phyloP scores from a whole-genome alignment of 768 basidiomycete genomes.

The Tulasnella sp. region DNA sequence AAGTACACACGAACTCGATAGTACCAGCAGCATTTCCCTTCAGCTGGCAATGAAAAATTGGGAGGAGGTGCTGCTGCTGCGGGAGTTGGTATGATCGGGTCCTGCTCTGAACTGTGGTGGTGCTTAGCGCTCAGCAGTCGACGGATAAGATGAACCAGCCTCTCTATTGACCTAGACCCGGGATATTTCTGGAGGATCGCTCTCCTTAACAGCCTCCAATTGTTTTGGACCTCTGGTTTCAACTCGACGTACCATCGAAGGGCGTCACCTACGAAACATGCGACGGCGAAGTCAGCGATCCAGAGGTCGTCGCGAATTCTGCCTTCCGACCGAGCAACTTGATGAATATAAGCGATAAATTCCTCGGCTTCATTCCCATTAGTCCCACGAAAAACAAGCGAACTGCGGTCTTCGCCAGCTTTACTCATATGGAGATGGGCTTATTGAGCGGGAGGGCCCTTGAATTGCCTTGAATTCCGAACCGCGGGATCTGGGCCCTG shows the following conservation, averaged over 20 bases:
- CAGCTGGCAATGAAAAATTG: not conserved
- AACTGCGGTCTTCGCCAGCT: not conserved
- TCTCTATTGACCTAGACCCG: not conserved
- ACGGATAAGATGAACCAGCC: not conserved
- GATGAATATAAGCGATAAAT: not conserved
- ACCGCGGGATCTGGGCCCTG: too few species aligned
- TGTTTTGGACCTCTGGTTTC: not conserved
- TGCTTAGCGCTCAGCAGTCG: not conserved
- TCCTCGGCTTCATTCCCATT: not conserved
- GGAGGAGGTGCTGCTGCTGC: not conserved
- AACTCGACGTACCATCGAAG: not conserved
- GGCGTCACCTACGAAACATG: not conserved
- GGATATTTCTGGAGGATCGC: not conserved
- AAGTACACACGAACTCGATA: not conserved
- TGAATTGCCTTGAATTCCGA: not conserved
- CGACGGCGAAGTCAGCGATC: slow-evolving; percentile 2
- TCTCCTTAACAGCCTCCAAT: not conserved
- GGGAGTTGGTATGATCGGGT: not conserved
- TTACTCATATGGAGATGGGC: not conserved
- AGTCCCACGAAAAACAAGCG: not conserved
- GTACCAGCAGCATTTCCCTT: too few species aligned
- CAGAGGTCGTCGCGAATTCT: not conserved
- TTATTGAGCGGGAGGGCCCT: not conserved
- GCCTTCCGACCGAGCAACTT: not conserved
- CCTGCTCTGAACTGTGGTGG: not conserved